Evolutionary conservation across 2,329 filamentous ascomycete genomes (phyloP).

Genomic region (Exophiala viscosa): DNA sequence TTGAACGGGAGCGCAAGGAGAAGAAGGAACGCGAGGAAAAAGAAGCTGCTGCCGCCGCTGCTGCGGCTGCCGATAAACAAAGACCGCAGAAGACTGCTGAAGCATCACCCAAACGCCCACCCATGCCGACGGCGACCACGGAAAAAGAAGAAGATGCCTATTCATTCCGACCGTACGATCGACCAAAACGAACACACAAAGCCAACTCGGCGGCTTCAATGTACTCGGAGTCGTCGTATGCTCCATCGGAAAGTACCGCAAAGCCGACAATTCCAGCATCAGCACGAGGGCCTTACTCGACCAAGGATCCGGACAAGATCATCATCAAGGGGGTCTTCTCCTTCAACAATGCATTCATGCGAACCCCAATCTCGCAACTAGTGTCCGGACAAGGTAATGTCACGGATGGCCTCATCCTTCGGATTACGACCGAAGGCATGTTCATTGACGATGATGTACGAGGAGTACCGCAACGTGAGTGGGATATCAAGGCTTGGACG

Average conservation of each 20-base stretch:
- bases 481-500: constrained; percentile 98
- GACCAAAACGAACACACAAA: constrained; percentile 57
- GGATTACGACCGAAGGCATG: constrained; percentile 87
- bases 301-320: constrained; percentile 91
- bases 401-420: constrained; percentile 86
- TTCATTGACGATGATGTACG: constrained; percentile 97
- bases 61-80: constrained; percentile 29
- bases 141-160: constrained; percentile 58
- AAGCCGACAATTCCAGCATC: constrained; percentile 80
- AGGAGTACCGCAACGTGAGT: constrained; percentile 88
- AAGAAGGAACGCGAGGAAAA: constrained; percentile 34
- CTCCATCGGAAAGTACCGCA: constrained; percentile 76
- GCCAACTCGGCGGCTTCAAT: constrained; percentile 64
- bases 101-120: constrained; percentile 33
- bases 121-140: constrained; percentile 37
- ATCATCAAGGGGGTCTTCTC: constrained; percentile 89
- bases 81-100: constrained; percentile 56
- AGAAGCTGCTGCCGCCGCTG: constrained; percentile 33
- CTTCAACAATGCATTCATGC: constrained; percentile 84
- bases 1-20: constrained; percentile 32
- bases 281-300: constrained; percentile 72
- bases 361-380: constrained; percentile 86
- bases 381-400: constrained; percentile 79
- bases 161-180: constrained; percentile 75
- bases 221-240: constrained; percentile 82